Conservation (phyloP, 768 basidiomycete species). For the Lentinula lateritia region DNA sequence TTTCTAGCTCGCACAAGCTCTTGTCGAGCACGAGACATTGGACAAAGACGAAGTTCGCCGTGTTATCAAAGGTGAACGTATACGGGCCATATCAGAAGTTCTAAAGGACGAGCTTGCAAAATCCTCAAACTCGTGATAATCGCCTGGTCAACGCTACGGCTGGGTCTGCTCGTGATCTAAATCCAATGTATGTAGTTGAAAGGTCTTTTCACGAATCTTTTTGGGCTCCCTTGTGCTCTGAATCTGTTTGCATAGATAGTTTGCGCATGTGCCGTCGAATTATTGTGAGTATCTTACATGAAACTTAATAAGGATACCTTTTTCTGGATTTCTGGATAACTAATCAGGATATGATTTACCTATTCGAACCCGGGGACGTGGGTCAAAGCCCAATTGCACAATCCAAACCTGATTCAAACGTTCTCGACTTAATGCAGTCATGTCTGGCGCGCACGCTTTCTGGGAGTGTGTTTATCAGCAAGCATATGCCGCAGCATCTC, state of each 20-base stretch:
- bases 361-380: background rate
- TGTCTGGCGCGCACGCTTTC: background rate
- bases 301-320: background rate
- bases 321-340: background rate
- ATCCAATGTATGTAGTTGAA: background rate
- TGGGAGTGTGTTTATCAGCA: background rate
- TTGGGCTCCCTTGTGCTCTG: background rate
- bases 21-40: slow-evolving; percentile 95
- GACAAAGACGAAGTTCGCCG: slow-evolving; percentile 79
- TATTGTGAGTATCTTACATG: background rate
- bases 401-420: background rate
- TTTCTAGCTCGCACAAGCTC: slow-evolving; percentile 75
- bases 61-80: slow-evolving; percentile 80
- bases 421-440: background rate
- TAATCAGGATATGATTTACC: background rate
- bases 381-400: background rate
- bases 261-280: background rate
- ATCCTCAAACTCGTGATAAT: slow-evolving; percentile 13
- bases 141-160: background rate
- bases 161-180: slow-evolving; percentile 5
- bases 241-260: background rate
- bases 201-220: background rate
- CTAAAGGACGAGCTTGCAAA: slow-evolving; percentile 50
- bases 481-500: background rate
- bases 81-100: slow-evolving; percentile 64